Percentiles rank a stretch among this genome's conserved stretches.
Evolutionary conservation across 768 basidiomycete species (phyloP).

Genomic region (Suillus weaverae): DNA sequence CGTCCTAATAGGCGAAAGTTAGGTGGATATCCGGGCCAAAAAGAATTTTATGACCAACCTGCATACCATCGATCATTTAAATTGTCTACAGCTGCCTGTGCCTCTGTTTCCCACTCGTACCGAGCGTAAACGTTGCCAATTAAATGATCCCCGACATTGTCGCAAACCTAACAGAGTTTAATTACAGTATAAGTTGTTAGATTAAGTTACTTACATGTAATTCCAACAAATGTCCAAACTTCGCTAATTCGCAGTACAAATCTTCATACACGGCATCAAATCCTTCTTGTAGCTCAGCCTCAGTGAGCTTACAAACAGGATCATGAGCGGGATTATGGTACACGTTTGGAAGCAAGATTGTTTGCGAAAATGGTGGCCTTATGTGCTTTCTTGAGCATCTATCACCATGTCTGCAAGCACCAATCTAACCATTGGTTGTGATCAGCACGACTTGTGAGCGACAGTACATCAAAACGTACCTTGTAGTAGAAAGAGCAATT

Average conservation of each 20-base stretch:
- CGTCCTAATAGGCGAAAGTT: slow-evolving; percentile 53
- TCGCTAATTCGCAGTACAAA: slow-evolving; percentile 89
- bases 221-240: slow-evolving; percentile 94
- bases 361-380: slow-evolving; percentile 95
- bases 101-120: slow-evolving; percentile 99
- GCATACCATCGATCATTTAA: slow-evolving; percentile 98
- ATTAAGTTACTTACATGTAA: slow-evolving; percentile 67
- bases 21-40: slow-evolving; percentile 9
- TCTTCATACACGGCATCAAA: slow-evolving; percentile 96
- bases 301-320: slow-evolving; percentile 82
- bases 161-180: slow-evolving; percentile 67
- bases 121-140: slow-evolving; percentile 98
- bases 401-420: slow-evolving; percentile 97
- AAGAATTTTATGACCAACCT: slow-evolving; percentile 44
- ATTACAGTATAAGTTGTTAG: neutral
- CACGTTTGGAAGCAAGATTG: slow-evolving; percentile 93
- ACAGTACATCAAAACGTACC: slow-evolving; percentile 41
- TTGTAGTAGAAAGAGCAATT: slow-evolving; percentile 99
- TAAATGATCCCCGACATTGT: slow-evolving; percentile 99
- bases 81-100: slow-evolving; percentile 87
- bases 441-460: neutral
- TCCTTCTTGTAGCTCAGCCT: slow-evolving; percentile 87
- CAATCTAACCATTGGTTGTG: slow-evolving; percentile 62
- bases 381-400: slow-evolving; percentile 99
- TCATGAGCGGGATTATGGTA: slow-evolving; percentile 98